Base-by-base conservation (phyloP, 768 basidiomycete species). In the Sistotremastrum suecicum region DNA sequence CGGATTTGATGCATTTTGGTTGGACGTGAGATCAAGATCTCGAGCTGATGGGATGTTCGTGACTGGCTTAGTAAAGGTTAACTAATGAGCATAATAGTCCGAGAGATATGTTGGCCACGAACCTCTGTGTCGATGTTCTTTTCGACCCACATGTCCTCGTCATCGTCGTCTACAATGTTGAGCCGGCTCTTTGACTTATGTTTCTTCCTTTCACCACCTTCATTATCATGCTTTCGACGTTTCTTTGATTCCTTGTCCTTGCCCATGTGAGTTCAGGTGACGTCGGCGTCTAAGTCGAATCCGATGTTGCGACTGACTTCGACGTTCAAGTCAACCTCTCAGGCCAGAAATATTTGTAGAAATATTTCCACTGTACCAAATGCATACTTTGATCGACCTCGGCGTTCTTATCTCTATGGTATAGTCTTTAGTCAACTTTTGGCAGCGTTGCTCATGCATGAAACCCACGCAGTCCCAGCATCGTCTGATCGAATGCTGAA, bases 131-230 rank as follows among this genome's bases (percentile, higher is more conserved):
- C 78, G 35, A 88, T 77, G 53, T 86, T 85, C 68, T 86, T 88
- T 66, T 90, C 90, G 28, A 80, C 72, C 89, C 89, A 91, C 66
- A 87, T 73, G 46, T 79, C 79, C 11, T 80, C 77, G 57, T 78
- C 80, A 50, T 76, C 67, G 56, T 90, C 82, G 57, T 87, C 87
- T 0, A 73, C 66, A 34, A 76, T 66, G 34, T 72, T 70, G 30
- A 81, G 60, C 45, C 55, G 50, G 20, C 58, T 50, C 35, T 65
- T 60, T 44, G 74, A 59, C 47, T 43, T 45, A 30, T 53, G 37
- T 48, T 61, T 69, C 51, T 56, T 60, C 46, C 54, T 58, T 53
- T 54, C 41, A 50, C 48, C 56, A 58, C 59, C 52, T 56, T 61
- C 56, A 41, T 46, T 20, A 29, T 51, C 49, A 30, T 47, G 48